Percentiles rank a stretch among this genome's conserved stretches.
Evolutionary conservation across 257 asterid species (phyloP).

Genomic region (Penstemon barbatus): DNA sequence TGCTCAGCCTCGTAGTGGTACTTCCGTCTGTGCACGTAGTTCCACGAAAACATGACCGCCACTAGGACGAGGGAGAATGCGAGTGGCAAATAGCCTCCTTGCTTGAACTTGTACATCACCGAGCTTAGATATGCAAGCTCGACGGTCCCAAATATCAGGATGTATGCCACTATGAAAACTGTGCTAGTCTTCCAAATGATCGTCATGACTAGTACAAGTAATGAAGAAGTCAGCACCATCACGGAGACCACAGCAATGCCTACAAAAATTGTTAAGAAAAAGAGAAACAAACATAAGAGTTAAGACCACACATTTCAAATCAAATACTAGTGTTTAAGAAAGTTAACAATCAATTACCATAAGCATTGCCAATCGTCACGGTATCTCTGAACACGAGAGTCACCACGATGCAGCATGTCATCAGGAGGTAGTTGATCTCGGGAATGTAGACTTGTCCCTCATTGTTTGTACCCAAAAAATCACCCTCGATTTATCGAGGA

Average conservation of each 20-base stretch:
- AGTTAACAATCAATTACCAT: constrained; percentile 32
- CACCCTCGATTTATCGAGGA: too few species aligned
- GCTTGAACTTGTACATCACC: constrained; percentile 50
- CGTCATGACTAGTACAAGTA: constrained; percentile 53
- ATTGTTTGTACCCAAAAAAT: too few species aligned
- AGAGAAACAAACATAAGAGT: not conserved
- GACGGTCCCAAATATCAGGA: constrained; percentile 35
- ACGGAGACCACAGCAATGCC: constrained; percentile 67
- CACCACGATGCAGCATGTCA: constrained; percentile 49
- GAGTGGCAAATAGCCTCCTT: constrained; percentile 60
- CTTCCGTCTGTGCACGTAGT: constrained; percentile 43
- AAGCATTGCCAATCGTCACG: constrained; percentile 49
- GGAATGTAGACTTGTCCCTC: constrained; percentile 62
- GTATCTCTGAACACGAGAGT: constrained; percentile 50
- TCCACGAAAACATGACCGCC: constrained; percentile 54
- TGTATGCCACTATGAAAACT: constrained; percentile 32
- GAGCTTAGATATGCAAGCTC: constrained; percentile 51
- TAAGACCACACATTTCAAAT: too few species aligned
- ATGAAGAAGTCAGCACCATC: constrained; percentile 52
- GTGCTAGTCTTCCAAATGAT: constrained; percentile 65
- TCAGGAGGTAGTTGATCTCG: constrained; percentile 51
- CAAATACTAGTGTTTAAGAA: not conserved
- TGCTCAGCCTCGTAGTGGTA: constrained; percentile 48
- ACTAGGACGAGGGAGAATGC: constrained; percentile 43
- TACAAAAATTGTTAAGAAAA: constrained; percentile 4